phyloP scores from a whole-genome alignment of 495 filamentous ascomycete genomes.

The Aspergillus carlsbadensis region DNA sequence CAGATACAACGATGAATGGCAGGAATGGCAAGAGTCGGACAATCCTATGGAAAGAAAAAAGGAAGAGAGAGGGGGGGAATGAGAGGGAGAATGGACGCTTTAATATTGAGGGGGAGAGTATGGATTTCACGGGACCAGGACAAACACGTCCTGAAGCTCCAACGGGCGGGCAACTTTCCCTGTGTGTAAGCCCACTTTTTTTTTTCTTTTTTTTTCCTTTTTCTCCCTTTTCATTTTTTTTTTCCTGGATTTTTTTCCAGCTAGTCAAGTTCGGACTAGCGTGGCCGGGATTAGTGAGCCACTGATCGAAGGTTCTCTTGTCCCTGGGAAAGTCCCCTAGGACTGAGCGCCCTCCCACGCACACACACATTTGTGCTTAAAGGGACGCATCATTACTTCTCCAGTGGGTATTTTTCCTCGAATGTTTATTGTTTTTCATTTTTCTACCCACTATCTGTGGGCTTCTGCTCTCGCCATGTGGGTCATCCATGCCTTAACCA shows the following conservation, averaged over 20 bases:
- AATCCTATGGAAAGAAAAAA: slow-evolving; percentile 39
- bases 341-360: slow-evolving; percentile 6
- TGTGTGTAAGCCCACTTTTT: slow-evolving; percentile 29
- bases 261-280: slow-evolving; percentile 12
- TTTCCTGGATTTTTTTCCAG: slow-evolving; percentile 12
- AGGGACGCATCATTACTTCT: slow-evolving; percentile 20
- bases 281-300: slow-evolving; percentile 26
- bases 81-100: slow-evolving; percentile 28
- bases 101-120: slow-evolving; percentile 30
- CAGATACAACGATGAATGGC: slow-evolving; percentile 36
- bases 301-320: slow-evolving; percentile 22
- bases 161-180: slow-evolving; percentile 33
- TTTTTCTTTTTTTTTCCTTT: slow-evolving; percentile 19
- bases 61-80: slow-evolving; percentile 23
- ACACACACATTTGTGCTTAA: slow-evolving; percentile 24
- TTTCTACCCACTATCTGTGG: slow-evolving; percentile 16
- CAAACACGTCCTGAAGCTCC: slow-evolving; percentile 32
- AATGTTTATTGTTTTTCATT: slow-evolving; percentile 14
- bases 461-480: slow-evolving; percentile 17
- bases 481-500: slow-evolving; percentile 8
- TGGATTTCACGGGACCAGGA: slow-evolving; percentile 29
- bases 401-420: slow-evolving; percentile 9
- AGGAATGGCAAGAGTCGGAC: slow-evolving; percentile 48
- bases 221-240: slow-evolving; percentile 13
- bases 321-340: slow-evolving; percentile 21